Conservation (phyloP, 164 flowering plant species). For the Sedum album region DNA sequence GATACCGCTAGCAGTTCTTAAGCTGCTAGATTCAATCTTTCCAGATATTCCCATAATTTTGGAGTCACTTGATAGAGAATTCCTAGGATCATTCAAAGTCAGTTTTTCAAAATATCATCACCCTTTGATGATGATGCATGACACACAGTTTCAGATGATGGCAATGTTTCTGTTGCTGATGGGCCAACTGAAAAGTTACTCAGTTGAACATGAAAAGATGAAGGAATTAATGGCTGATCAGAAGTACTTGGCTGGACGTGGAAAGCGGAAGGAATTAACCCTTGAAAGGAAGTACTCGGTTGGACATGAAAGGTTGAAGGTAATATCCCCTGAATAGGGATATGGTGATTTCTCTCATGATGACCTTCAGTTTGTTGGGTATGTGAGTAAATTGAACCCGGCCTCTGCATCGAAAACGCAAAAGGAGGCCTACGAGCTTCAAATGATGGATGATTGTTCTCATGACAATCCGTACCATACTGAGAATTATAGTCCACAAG, state of each 20-base stretch:
- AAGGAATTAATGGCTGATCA: too few relatives aligned
- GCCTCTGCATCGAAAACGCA: conserved; percentile 13
- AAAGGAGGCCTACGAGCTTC: conserved; percentile 22
- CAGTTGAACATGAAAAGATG: conserved; percentile 18
- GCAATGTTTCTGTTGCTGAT: conserved; percentile 13
- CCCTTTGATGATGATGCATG: conserved; percentile 20
- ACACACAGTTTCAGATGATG: conserved; percentile 19
- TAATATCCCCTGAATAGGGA: conserved; percentile 18
- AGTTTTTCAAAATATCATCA: conserved; percentile 23
- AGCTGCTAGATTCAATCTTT: conserved; percentile 19
- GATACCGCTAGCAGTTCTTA: conserved; percentile 19
- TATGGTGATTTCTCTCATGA: conserved; percentile 22
- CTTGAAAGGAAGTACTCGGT: conserved; percentile 20
- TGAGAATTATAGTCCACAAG: conserved; percentile 24
- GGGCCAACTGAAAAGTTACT: conserved; percentile 18
- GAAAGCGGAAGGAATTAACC: conserved; percentile 18
- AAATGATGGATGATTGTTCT: conserved; percentile 19
- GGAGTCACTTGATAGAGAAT: conserved; percentile 15
- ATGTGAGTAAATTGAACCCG: conserved; percentile 15
- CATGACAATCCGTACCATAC: conserved; percentile 21
- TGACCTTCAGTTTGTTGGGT: conserved; percentile 23
- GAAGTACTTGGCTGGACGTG: conserved; percentile 16
- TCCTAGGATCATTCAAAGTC: conserved; percentile 20
- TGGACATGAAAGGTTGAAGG: conserved; percentile 19
- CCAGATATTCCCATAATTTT: conserved; percentile 19